A percentile compares a stretch with the other conserved stretches of the same genome.
Conservation (phyloP, 768 basidiomycete species). For the Neoboletus magnificus region DNA sequence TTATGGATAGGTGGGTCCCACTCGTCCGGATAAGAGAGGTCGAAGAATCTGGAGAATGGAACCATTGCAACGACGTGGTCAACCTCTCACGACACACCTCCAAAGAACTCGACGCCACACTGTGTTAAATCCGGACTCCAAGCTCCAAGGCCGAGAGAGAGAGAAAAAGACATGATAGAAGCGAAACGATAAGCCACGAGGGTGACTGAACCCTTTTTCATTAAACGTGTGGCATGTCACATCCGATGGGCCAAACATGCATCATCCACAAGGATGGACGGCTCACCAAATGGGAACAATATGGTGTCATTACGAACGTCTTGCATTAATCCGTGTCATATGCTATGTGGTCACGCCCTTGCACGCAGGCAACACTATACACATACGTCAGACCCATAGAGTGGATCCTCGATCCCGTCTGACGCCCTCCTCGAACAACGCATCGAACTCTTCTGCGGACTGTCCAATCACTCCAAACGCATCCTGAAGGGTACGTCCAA, state of each 20-base stretch:
- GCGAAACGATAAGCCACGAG: slow-evolving; percentile 7
- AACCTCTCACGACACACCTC: not conserved
- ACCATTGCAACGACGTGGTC: not conserved
- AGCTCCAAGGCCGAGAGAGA: not conserved
- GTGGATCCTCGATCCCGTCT: slow-evolving; percentile 1
- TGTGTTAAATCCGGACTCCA: not conserved
- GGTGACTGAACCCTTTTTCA: not conserved
- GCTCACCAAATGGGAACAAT: too few relatives aligned
- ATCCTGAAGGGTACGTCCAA: slow-evolving; percentile 79
- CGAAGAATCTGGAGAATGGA: not conserved
- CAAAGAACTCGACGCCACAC: not conserved
- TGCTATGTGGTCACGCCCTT: not conserved
- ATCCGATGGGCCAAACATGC: slow-evolving; percentile 2
- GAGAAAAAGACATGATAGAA: not conserved
- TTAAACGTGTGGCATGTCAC: slow-evolving; percentile 7
- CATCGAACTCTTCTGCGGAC: slow-evolving; percentile 77
- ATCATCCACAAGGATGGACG: too few relatives aligned
- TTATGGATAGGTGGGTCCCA: not conserved
- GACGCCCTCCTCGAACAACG: slow-evolving; percentile 49
- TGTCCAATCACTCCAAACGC: slow-evolving; percentile 93
- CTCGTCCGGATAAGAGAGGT: not conserved
- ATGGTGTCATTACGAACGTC: slow-evolving; percentile 5
- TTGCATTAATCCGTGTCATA: slow-evolving; percentile 4
- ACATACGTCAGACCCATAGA: slow-evolving; percentile 15
- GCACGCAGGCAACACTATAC: not conserved